Evolutionary conservation across 2,329 filamentous ascomycete genomes (phyloP).

Genomic region (Colletotrichum scovillei): DNA sequence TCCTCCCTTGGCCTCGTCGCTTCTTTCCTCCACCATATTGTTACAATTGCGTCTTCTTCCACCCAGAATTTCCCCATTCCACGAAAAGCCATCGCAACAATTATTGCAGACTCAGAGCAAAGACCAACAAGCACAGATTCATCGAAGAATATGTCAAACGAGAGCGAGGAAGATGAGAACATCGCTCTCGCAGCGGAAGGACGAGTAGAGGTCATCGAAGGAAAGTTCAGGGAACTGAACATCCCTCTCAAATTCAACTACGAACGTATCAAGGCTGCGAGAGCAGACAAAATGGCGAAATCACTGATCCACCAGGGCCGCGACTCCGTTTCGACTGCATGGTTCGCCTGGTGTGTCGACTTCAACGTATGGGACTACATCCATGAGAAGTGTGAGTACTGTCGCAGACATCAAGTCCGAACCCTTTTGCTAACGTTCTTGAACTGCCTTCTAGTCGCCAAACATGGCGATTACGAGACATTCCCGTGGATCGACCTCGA

Average conservation of each 20-base stretch:
- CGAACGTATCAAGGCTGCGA: not conserved
- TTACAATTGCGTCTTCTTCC: no score
- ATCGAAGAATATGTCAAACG: not conserved
- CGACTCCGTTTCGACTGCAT: not conserved
- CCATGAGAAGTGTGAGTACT: not conserved
- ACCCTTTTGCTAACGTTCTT: not conserved
- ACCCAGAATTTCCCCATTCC: no score
- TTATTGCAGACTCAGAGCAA: not conserved
- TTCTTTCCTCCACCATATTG: no score
- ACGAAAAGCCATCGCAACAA: no score
- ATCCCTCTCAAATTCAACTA: not conserved
- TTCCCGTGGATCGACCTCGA: not conserved
- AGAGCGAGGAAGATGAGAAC: not conserved
- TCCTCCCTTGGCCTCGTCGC: accelerated
- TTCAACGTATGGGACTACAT: not conserved
- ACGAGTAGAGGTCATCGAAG: not conserved
- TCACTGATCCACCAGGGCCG: not conserved
- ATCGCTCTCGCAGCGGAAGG: not conserved
- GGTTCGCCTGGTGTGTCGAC: not conserved
- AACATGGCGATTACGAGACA: accelerated
- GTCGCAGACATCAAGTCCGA: not conserved
- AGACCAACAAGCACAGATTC: not conserved
- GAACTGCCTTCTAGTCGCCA: not conserved
- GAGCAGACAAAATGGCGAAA: not conserved
- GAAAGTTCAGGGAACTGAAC: not conserved